phyloP scores from a whole-genome alignment of 2,329 filamentous ascomycete genomes.

The Alternaria atra region DNA sequence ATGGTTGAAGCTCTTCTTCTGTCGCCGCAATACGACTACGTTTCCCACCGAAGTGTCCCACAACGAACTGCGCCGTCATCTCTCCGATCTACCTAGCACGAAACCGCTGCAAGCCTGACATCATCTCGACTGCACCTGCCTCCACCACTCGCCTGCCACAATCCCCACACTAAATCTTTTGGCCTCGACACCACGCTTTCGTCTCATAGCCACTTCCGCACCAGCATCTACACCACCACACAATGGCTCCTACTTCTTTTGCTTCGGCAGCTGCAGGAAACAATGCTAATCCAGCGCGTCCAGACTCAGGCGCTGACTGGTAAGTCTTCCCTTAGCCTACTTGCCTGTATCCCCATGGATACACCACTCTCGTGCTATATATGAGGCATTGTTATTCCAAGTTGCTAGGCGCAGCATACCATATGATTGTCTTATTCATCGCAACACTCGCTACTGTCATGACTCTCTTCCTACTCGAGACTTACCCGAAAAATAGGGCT shows the following conservation, averaged over 20 bases:
- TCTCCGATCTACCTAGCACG: constrained; percentile 19
- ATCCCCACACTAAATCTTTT: constrained; percentile 35
- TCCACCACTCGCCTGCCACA: constrained; percentile 32
- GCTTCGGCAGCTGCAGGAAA: constrained; percentile 60
- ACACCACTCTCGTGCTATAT: constrained; percentile 8
- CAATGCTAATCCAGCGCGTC: constrained; percentile 53
- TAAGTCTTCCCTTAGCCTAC: constrained; percentile 43
- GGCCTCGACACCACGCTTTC: constrained; percentile 35
- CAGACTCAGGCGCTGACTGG: constrained; percentile 58
- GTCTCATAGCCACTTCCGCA: constrained; percentile 31
- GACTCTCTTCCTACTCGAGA: constrained; percentile 3
- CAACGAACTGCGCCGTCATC: constrained; percentile 17
- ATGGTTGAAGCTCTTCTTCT: constrained; percentile 23
- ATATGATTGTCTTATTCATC: constrained; percentile 12
- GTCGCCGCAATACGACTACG: constrained; percentile 29
- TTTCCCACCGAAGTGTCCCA: constrained; percentile 16
- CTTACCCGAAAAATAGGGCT: constrained; percentile 58
- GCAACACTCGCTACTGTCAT: constrained; percentile 24
- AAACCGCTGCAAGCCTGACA: constrained; percentile 33
- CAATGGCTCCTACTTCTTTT: constrained; percentile 61
- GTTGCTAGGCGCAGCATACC: constrained; percentile 18
- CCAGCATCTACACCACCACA: constrained; percentile 24
- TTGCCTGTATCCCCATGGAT: constrained; percentile 16
- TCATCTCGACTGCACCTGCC: constrained; percentile 35
- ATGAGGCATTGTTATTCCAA: constrained; percentile 19